Base-by-base conservation (phyloP, 108 stramenopile genomes). In the Schizochytrium sp. region DNA sequence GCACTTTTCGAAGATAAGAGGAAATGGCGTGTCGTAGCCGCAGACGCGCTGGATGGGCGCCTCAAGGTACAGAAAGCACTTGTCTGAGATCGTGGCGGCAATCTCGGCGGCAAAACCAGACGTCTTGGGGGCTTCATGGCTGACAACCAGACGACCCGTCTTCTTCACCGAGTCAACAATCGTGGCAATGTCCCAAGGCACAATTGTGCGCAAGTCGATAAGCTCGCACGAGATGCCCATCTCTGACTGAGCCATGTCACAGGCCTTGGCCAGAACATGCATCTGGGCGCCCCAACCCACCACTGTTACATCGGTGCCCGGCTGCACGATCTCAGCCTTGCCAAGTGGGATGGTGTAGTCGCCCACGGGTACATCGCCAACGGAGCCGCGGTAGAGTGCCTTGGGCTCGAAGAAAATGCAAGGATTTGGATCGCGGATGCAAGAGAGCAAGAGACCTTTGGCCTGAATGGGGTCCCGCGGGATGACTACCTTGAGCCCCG, bases 401-500 rank as follows among this genome's bases (percentile, higher is more conserved):
- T 99, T 99, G 58, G 98, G 98, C 92, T 99, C 98, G 88, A 99
- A 93, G 91, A 99, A 99, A 12, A 99, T 89, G 8, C 98, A 98
- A 5, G 98, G 98, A 87, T 99, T 97, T 25, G 95, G 95, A 60
- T 94, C 95, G 41, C 98, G 92, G 89, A 99, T 95, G 19, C 95
- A 93, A 25, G 96, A 91, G 51, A 99, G 90, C 58, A 99, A 90
- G 44, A 99, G 91, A 25, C 98, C 98, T 91, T 99, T 99, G 44
- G 97, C 98, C 72, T 96, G 94, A 53, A 91, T 93, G 14, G 98
- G 98, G 25, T 96, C 93, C 29, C 97, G 92, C 8, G 98, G 98
- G 96, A 98, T 98, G 48, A 96, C 98, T n/a, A 98, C 96, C 44
- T 96, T 96, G 41, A 98, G 76, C 43, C 98, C 98, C 16, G 98